Evolutionary conservation across 805 yeast genomes (phyloP).

Genomic region (Pichia phayaonensis): DNA sequence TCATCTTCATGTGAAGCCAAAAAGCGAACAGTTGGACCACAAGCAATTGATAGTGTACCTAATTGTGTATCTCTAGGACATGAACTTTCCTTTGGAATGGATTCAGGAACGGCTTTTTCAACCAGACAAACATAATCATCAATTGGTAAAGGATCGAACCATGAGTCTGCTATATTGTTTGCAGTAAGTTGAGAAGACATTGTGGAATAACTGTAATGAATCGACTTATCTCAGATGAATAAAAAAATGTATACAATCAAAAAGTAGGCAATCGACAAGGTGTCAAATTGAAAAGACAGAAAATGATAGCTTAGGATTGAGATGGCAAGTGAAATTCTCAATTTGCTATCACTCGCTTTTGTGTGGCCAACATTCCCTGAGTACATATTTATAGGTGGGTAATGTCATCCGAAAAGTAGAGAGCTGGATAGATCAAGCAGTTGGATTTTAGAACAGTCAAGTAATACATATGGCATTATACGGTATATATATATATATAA

Average conservation of each 20-base stretch:
- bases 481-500: too few species aligned
- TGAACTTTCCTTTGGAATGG: constrained; percentile 7
- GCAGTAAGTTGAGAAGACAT: neutral
- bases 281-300: too few species aligned
- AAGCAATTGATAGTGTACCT: constrained; percentile 37
- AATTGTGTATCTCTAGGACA: constrained; percentile 20
- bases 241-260: neutral
- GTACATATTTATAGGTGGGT: too few species aligned
- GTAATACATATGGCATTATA: too few species aligned
- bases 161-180: constrained; percentile 4
- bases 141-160: constrained; percentile 27
- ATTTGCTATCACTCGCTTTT: too few species aligned
- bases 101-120: constrained; percentile 16
- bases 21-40: constrained; percentile 76
- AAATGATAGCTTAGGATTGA: too few species aligned
- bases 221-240: neutral
- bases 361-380: too few species aligned
- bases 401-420: too few species aligned
- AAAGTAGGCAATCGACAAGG: too few species aligned
- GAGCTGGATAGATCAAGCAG: too few species aligned
- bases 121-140: constrained; percentile 18
- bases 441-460: too few species aligned
- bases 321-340: too few species aligned
- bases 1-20: constrained; percentile 52
- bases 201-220: neutral